phyloP scores from a whole-genome alignment of 2,329 filamentous ascomycete species.

The Triangularia verruculosa region DNA sequence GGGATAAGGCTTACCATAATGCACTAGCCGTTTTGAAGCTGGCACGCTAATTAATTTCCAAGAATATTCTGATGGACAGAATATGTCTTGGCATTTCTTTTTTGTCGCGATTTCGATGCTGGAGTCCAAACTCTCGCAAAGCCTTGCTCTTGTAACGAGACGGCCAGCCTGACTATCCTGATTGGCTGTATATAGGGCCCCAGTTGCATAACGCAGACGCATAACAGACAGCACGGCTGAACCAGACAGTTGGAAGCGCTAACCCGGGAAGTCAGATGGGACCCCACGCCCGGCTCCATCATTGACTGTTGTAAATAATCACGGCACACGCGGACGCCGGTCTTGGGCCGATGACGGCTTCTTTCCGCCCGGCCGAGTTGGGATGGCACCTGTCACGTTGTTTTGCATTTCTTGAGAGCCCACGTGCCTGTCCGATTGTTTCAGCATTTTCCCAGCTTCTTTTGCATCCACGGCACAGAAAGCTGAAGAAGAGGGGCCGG shows the following conservation, averaged over 20 bases:
- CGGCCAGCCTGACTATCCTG: neutral
- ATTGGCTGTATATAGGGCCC: neutral
- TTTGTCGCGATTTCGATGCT: neutral
- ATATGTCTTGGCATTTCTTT: neutral
- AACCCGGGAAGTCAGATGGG: neutral
- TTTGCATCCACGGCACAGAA: neutral
- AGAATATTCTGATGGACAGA: neutral
- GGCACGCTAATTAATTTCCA: neutral
- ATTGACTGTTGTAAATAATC: neutral
- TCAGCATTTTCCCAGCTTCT: neutral
- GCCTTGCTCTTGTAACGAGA: neutral
- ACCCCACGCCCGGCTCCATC: neutral
- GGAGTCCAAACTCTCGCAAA: neutral
- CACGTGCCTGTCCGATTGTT: neutral
- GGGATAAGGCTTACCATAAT: neutral
- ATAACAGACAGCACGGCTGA: neutral
- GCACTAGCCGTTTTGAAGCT: neutral
- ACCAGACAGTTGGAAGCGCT: neutral
- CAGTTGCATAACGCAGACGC: neutral
- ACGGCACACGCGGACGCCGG: neutral
- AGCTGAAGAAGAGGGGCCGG: neutral
- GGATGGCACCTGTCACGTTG: neutral
- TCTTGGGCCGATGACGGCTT: conserved; percentile 1
- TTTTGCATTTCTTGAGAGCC: neutral
- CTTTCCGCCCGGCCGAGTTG: neutral